Percentiles rank a stretch among this genome's conserved stretches.
These are phyloP conservation scores for Nakazawaea ishiwadae DNA, from an alignment of 805 yeast genomes.

Conservation along the genomic window DNA sequence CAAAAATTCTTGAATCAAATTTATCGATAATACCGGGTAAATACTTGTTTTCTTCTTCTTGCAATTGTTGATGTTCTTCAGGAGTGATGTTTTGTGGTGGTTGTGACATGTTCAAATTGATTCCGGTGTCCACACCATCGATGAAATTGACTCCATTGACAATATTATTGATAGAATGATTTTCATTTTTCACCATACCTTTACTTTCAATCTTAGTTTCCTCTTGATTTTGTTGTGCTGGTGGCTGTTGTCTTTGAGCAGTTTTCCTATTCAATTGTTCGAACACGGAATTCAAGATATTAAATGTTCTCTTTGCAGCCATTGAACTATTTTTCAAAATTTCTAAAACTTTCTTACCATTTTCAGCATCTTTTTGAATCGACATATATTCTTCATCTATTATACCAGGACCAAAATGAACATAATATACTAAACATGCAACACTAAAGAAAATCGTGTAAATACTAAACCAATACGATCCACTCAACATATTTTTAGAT, in stretches of 20 bases:
- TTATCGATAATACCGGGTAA: constrained; percentile 84
- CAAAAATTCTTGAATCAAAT: constrained; percentile 80
- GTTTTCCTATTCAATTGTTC: constrained; percentile 75
- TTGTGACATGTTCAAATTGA: constrained; percentile 21
- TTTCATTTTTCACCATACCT: constrained; percentile 15
- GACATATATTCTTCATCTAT: constrained; percentile 48
- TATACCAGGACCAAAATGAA: constrained; percentile 48
- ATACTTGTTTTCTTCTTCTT: constrained; percentile 33
- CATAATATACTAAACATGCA: constrained; percentile 80
- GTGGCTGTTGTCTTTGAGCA: too few relatives aligned
- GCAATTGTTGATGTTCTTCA: constrained; percentile 9
- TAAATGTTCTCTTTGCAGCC: constrained; percentile 78
- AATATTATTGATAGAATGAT: constrained; percentile 18
- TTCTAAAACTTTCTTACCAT: constrained; percentile 72
- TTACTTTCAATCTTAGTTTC: too few relatives aligned
- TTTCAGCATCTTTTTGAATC: constrained; percentile 71
- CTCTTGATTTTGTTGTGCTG: too few relatives aligned
- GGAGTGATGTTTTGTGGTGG: constrained; percentile 4
- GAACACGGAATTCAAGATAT: constrained; percentile 72
- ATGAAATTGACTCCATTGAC: constrained; percentile 29
- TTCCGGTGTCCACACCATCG: constrained; percentile 30
- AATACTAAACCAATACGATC: constrained; percentile 89
- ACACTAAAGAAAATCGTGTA: constrained; percentile 87
- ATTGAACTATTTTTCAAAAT: constrained; percentile 66
- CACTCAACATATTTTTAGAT: constrained; percentile 62